A percentile compares a stretch with the other conserved stretches of the same genome.
Conservation (phyloP, 495 filamentous ascomycete genomes). For the Neurospora tetraspora region DNA sequence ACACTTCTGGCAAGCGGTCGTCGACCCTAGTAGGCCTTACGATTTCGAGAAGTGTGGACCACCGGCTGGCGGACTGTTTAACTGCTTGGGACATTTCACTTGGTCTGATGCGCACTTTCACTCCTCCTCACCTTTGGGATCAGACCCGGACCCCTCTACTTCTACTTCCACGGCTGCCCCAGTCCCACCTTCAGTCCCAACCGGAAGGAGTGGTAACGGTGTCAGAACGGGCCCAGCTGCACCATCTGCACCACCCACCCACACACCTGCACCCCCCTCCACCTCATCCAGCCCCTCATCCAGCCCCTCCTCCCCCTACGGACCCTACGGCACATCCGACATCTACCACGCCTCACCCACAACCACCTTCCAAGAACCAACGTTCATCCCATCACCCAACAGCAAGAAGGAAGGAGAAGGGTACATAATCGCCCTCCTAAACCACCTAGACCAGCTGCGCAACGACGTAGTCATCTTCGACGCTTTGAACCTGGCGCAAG, state of each 20-base stretch:
- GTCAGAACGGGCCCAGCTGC: too few species aligned
- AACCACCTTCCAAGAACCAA: constrained; percentile 47
- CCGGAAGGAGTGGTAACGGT: not conserved
- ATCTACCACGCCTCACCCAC: constrained; percentile 40
- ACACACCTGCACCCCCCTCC: not conserved
- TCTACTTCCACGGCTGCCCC: not conserved
- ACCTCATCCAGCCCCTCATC: too few species aligned
- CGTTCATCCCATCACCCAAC: constrained; percentile 33
- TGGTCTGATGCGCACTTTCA: constrained; percentile 21
- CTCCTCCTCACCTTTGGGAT: not conserved
- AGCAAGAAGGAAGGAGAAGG: constrained; percentile 13
- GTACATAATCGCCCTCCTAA: constrained; percentile 44
- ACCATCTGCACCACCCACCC: too few species aligned
- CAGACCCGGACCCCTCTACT: too few species aligned
- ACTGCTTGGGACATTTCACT: constrained; percentile 37
- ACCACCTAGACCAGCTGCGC: constrained; percentile 39
- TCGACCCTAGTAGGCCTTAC: constrained; percentile 35
- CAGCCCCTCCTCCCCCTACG: not conserved
- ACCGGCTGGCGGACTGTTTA: constrained; percentile 38
- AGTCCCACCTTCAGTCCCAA: not conserved
- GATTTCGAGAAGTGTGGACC: constrained; percentile 41
- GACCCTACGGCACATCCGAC: constrained; percentile 19
- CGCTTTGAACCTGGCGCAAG: constrained; percentile 29
- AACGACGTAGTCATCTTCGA: constrained; percentile 45
- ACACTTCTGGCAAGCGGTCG: constrained; percentile 44